Evolutionary conservation across 179 eudicot genomes (phyloP), one percentile per base, ranked within the genome.

Genomic region (Beta macrorhiza): DNA sequence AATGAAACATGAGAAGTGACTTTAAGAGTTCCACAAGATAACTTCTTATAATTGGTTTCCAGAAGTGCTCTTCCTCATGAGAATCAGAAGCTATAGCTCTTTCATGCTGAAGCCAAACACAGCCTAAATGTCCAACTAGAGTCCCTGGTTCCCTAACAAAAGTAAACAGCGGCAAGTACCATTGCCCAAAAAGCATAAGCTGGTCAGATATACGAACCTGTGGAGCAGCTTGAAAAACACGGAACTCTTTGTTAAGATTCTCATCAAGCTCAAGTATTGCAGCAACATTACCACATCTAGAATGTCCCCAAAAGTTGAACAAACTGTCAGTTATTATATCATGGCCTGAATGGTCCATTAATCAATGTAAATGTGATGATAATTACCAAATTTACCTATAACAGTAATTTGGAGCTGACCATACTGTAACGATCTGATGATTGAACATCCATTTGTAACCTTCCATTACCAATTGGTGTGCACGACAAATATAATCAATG

Each of bases 401-500:
- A 85, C 99, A 92, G 84, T 96, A 96, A 82, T 96, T 96, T 74
- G 99, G 98, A 81, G 98, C 98, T 42, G 99, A 96, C 99, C 99
- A 96, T 70, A 96, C 99, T 16, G 99, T 96, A 79, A 96, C 98
- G 75, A 96, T 92, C 88, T 92, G 97, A 61, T 93, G 83, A 79
- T 89, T 88, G 80, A 96, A 94, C 97, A 92, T 91, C 99, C 99
- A 96, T 82, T 94, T 92, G 76, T 83, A 96, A 80, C 99, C 99
- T 82, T 96, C 99, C 99, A 94, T 96, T 44, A 92, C 97, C 87
- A 94, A 86, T 86, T 96, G 98, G 87, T 96, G 98, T 29, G 99
- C 99, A 53, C 99, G 97, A 20, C 97, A 94, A 78, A 96, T 92
- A 58, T 96, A 94, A 78, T 91, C 97, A 51, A 94, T 89, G 78